Evolutionary conservation across 805 yeast genomes (phyloP).

Genomic region (Candida taoyuanica): DNA sequence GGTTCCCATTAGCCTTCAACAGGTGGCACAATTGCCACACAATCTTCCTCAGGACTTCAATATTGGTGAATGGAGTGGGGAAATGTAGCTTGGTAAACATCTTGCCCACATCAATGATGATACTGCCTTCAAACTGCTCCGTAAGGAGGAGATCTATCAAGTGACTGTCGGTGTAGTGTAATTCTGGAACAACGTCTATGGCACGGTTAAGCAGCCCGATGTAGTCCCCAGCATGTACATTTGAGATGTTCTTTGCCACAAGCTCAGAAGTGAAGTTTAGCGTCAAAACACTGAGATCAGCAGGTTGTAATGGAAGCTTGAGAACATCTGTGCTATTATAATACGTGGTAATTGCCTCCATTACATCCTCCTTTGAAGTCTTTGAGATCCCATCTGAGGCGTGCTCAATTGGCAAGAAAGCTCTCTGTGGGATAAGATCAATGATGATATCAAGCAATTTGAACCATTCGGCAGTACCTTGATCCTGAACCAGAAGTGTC

Average conservation of each 20-base stretch:
- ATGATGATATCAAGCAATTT: slow-evolving; percentile 40
- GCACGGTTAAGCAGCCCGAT: slow-evolving; percentile 34
- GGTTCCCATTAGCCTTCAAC: slow-evolving; percentile 30
- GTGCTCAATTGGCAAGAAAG: slow-evolving; percentile 50
- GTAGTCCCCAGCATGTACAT: slow-evolving; percentile 25
- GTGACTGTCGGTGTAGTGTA: slow-evolving; percentile 31
- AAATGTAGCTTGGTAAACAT: slow-evolving; percentile 29
- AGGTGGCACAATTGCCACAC: slow-evolving; percentile 21
- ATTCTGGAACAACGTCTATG: slow-evolving; percentile 44
- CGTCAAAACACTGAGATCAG: slow-evolving; percentile 40
- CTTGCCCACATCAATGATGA: slow-evolving; percentile 28
- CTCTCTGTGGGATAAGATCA: slow-evolving; percentile 58
- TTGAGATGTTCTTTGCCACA: slow-evolving; percentile 22
- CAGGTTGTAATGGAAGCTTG: slow-evolving; percentile 36
- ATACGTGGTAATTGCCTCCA: slow-evolving; percentile 30
- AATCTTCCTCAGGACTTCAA: slow-evolving; percentile 16
- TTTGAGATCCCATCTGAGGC: slow-evolving; percentile 25
- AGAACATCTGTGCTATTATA: slow-evolving; percentile 30
- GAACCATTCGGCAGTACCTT: slow-evolving; percentile 30
- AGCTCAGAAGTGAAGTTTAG: slow-evolving; percentile 30
- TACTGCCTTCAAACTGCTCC: slow-evolving; percentile 9
- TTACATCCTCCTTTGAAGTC: slow-evolving; percentile 18
- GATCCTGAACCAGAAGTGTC: slow-evolving; percentile 33
- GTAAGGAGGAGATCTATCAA: slow-evolving; percentile 28
- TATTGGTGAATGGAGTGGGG: slow-evolving; percentile 22